Conservation (phyloP, 2,329 filamentous ascomycete genomes). For the Didymella lethalis region DNA sequence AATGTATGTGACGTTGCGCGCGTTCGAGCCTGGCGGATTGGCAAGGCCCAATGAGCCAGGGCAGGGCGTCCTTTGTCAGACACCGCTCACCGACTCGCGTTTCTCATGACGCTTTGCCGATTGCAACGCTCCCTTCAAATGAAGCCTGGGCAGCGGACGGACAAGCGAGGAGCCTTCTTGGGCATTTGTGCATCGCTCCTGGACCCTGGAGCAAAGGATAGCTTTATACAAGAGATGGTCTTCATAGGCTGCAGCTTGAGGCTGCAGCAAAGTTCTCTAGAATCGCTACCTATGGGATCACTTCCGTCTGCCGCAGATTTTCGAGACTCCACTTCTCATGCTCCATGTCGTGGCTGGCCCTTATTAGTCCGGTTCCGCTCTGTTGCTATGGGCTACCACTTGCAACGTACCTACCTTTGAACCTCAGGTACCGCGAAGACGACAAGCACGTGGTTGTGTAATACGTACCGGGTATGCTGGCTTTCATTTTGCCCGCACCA, state of each 20-base stretch:
- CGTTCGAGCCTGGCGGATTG: slow-evolving; percentile 13
- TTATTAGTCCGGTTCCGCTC: slow-evolving; percentile 37
- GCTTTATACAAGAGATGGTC: slow-evolving; percentile 21
- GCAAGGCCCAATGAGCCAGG: slow-evolving; percentile 16
- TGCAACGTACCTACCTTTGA: slow-evolving; percentile 17
- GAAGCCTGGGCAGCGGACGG: slow-evolving; percentile 3
- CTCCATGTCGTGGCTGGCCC: slow-evolving; percentile 40
- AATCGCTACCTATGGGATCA: slow-evolving; percentile 35
- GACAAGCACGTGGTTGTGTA: slow-evolving; percentile 37
- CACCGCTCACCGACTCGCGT: slow-evolving; percentile 35
- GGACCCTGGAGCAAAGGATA: slow-evolving; percentile 12
- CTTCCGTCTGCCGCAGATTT: slow-evolving; percentile 29
- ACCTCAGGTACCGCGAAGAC: slow-evolving; percentile 31
- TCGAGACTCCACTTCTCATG: slow-evolving; percentile 24
- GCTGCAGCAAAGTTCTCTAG: slow-evolving; percentile 21
- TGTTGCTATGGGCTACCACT: slow-evolving; percentile 22
- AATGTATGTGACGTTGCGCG: slow-evolving; percentile 22
- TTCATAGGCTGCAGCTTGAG: slow-evolving; percentile 25
- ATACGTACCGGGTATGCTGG: slow-evolving; percentile 28
- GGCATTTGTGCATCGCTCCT: slow-evolving; percentile 39
- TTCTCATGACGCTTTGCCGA: slow-evolving; percentile 8
- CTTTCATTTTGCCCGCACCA: neutral
- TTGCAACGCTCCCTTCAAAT: neutral
- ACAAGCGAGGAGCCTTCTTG: slow-evolving; percentile 20
- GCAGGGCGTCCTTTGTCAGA: slow-evolving; percentile 14